Percentiles rank a stretch among this genome's conserved stretches.
Conservation (phyloP, 345 rosid species). For the Sapria himalayana region DNA sequence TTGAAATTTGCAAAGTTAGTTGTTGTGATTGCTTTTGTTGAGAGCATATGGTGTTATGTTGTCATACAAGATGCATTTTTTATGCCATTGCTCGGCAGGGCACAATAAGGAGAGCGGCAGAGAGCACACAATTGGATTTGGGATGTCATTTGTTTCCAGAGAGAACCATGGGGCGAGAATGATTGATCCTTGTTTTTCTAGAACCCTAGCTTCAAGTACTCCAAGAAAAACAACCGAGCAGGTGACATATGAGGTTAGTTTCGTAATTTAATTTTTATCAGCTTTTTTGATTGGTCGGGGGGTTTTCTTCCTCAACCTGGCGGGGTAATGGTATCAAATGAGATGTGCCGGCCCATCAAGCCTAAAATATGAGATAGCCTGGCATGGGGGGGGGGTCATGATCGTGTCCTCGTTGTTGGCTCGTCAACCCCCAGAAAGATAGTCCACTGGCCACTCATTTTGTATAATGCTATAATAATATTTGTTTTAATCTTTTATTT, state of each 20-base stretch:
- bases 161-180: slow-evolving; percentile 10
- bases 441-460: no score
- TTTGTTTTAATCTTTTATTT: no score
- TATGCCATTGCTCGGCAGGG: slow-evolving; percentile 22
- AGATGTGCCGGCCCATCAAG: not conserved
- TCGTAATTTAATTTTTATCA: not conserved
- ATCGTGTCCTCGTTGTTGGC: no score
- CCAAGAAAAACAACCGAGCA: slow-evolving; percentile 25
- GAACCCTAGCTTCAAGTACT: slow-evolving; percentile 52
- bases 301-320: not conserved
- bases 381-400: not conserved
- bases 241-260: slow-evolving; percentile 39
- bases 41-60: not conserved
- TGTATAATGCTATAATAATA: no score
- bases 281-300: not conserved
- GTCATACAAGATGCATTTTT: slow-evolving; percentile 2
- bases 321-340: not conserved
- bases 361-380: not conserved
- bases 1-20: not conserved
- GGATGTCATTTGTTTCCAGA: slow-evolving; percentile 10
- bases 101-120: slow-evolving; percentile 9
- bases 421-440: no score
- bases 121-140: slow-evolving; percentile 9
- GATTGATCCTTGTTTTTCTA: slow-evolving; percentile 15
- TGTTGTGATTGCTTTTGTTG: not conserved